Base-by-base conservation (phyloP, 768 basidiomycete genomes). In the Amanita pallidorosea region DNA sequence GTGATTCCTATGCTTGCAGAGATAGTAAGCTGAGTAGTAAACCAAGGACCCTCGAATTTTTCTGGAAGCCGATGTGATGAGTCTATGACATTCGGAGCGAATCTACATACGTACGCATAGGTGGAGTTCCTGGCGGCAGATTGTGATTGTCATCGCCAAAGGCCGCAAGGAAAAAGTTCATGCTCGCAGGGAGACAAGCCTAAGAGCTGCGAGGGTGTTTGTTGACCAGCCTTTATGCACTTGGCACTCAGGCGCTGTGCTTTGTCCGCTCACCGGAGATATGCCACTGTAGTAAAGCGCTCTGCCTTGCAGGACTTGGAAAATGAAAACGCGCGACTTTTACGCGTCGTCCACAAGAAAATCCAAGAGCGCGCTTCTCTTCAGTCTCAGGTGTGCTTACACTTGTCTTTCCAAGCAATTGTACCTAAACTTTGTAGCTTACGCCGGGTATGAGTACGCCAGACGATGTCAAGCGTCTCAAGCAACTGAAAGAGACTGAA, bases 21-120 rank as follows among this genome's bases (percentile, higher is more conserved):
- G 29, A 98, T 79, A 2, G 75, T 65, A 15, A 95, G 70, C 64
- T 98, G 95, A 1, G 94, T 96, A 18, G 81, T 81, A 66, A 99
- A 87, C 96, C 96, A 98, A 31, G 93, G 92, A 0, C 95, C 94
- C 61, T 88, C 83, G 63, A 88, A 92, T 61, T 77, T 87, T 56
- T 73, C 87, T 89, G 17, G 58, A 45, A 11, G 5, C 36, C 29
- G 33, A 22, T 12, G 2, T 18, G 27, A 43, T n/a, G 31, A 17
- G 20, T 1, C 12, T 25, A 17, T 47, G 45, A 37, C 22, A 53
- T 38, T 27, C 12, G 13, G 33, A 33, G 33, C 13, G 13, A 33
- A 33, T 33, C 22, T 18, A 7, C 23, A 12, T 4, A 71, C 79
- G 58, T 60, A 81, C 81, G 59, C n/a, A 72, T 82, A 5, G 82